Evolutionary conservation across 2,329 filamentous ascomycete genomes (phyloP).

Genomic region (Leptographium wingfieldii): DNA sequence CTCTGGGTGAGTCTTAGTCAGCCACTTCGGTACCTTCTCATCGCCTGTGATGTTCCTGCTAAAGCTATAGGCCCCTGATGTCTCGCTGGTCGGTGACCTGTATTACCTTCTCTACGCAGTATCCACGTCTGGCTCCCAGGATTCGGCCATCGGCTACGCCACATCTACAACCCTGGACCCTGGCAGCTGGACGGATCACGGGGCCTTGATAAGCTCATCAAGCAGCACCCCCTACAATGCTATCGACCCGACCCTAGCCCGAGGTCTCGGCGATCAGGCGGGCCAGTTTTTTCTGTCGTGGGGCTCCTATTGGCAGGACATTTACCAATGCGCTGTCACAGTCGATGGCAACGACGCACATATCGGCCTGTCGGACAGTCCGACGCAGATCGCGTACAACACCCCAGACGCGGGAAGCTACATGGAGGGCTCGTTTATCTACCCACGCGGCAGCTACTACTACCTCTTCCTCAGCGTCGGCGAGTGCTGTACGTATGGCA

Average conservation of each 20-base stretch:
- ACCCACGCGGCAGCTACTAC: slow-evolving; percentile 42
- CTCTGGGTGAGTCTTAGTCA: slow-evolving; percentile 18
- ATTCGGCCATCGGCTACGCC: slow-evolving; percentile 22
- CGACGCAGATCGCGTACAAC: slow-evolving; percentile 7
- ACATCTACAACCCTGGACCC: slow-evolving; percentile 28
- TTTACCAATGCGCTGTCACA: slow-evolving; percentile 40
- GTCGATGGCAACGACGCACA: slow-evolving; percentile 22
- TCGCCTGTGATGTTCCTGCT: not conserved
- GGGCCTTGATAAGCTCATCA: slow-evolving; percentile 37
- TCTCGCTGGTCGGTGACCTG: slow-evolving; percentile 38
- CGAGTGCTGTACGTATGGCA: slow-evolving; percentile 11
- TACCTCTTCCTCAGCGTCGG: slow-evolving; percentile 55
- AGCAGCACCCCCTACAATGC: slow-evolving; percentile 34
- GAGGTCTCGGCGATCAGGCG: slow-evolving; percentile 22
- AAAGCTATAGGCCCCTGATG: slow-evolving; percentile 14
- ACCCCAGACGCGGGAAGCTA: slow-evolving; percentile 16
- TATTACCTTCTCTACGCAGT: slow-evolving; percentile 36
- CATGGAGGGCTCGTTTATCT: slow-evolving; percentile 44
- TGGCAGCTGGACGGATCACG: slow-evolving; percentile 48
- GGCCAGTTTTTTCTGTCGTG: slow-evolving; percentile 25
- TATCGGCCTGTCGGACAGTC: not conserved
- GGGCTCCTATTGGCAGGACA: slow-evolving; percentile 50
- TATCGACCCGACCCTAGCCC: slow-evolving; percentile 45
- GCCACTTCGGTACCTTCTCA: too few relatives aligned
- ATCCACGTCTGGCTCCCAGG: slow-evolving; percentile 45